Conservation (phyloP, 345 rosid genomes). For the Hypericum androsaemum region DNA sequence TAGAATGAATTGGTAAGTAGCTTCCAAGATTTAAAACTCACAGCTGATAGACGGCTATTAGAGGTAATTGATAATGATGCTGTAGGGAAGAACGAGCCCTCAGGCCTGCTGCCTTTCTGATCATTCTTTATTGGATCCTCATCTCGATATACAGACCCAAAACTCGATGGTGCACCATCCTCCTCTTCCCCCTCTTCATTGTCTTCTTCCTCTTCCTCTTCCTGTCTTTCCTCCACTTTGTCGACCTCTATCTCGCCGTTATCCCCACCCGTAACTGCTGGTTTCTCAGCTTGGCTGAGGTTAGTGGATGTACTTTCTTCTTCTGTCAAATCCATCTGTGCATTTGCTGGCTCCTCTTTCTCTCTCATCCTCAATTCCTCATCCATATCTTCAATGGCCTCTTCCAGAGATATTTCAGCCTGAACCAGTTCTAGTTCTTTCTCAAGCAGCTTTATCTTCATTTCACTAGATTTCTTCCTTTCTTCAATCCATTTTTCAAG, state of each 20-base stretch:
- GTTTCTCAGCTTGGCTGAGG: slow-evolving; percentile 28
- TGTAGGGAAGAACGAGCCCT: slow-evolving; percentile 53
- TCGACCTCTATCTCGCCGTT: slow-evolving; percentile 20
- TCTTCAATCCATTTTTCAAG: slow-evolving; percentile 76
- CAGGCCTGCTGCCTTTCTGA: slow-evolving; percentile 34
- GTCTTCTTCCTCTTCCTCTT: slow-evolving; percentile 22
- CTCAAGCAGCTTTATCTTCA: slow-evolving; percentile 47
- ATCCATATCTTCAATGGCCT: slow-evolving; percentile 82
- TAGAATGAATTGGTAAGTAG: background rate
- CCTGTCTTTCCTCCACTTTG: slow-evolving; percentile 26
- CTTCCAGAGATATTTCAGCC: slow-evolving; percentile 80
- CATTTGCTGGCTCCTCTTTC: slow-evolving; percentile 41
- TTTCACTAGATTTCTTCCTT: slow-evolving; percentile 53
- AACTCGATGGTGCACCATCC: slow-evolving; percentile 57
- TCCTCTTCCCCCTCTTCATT: slow-evolving; percentile 40
- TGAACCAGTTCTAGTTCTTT: slow-evolving; percentile 70
- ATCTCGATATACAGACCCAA: slow-evolving; percentile 48
- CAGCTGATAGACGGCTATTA: slow-evolving; percentile 52
- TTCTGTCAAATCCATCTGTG: slow-evolving; percentile 29
- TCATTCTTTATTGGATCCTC: slow-evolving; percentile 25
- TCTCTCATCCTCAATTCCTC: slow-evolving; percentile 53
- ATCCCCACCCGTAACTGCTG: slow-evolving; percentile 24
- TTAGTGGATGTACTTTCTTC: slow-evolving; percentile 33
- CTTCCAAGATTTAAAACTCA: slow-evolving; percentile 22
- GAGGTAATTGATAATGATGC: slow-evolving; percentile 69